These are phyloP conservation scores for Aspergillus leporis DNA, from an alignment of 495 filamentous ascomycete genomes.

Conservation along the genomic window DNA sequence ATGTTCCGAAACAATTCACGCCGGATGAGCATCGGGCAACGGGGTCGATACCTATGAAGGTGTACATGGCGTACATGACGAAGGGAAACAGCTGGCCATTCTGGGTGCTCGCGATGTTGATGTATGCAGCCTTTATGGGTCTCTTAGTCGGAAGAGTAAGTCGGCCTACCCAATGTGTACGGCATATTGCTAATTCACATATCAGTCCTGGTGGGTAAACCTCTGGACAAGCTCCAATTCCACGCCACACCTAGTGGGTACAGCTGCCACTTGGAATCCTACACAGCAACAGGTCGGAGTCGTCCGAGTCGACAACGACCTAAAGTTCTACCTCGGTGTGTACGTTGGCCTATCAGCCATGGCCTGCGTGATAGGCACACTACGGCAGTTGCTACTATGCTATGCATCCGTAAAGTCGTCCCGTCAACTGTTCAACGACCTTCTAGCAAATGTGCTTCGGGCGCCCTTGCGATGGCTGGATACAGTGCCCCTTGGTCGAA, in stretches of 20 bases:
- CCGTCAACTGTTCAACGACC: conserved; percentile 60
- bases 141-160: conserved; percentile 49
- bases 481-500: conserved; percentile 72
- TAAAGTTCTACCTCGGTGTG: conserved; percentile 61
- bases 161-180: background rate
- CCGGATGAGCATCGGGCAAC: conserved; percentile 67
- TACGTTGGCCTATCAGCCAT: conserved; percentile 63
- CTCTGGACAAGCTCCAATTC: conserved; percentile 56
- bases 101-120: conserved; percentile 56
- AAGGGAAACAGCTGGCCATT: conserved; percentile 62
- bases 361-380: conserved; percentile 56
- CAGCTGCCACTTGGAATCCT: background rate
- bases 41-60: conserved; percentile 58
- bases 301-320: conserved; percentile 10
- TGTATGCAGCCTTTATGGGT: conserved; percentile 53
- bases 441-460: conserved; percentile 64
- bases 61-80: conserved; percentile 65
- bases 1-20: conserved; percentile 60
- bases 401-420: conserved; percentile 61
- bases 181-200: conserved; percentile 11
- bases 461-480: conserved; percentile 76
- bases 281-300: conserved; percentile 1
- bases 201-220: conserved; percentile 64
- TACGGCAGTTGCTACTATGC: conserved; percentile 58
- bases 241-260: conserved; percentile 4